phyloP scores from a whole-genome alignment of 805 yeast species.

The Candida ovalis region DNA sequence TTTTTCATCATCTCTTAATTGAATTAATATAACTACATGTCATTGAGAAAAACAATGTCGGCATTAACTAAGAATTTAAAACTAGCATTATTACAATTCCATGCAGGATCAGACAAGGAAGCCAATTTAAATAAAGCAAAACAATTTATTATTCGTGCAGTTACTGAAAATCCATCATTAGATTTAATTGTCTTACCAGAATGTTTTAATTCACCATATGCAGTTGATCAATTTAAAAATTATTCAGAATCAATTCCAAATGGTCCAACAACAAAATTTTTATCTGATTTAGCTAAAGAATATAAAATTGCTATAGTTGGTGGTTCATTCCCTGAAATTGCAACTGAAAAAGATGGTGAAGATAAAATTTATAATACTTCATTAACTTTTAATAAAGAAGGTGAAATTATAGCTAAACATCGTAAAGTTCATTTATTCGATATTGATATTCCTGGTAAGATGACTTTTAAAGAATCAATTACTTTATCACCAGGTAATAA shows the following conservation, averaged over 20 bases:
- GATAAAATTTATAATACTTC: slow-evolving; percentile 68
- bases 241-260: slow-evolving; percentile 85
- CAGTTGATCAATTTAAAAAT: slow-evolving; percentile 78
- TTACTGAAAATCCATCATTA: slow-evolving; percentile 46
- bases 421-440: slow-evolving; percentile 91
- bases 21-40: slow-evolving; percentile 27
- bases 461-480: slow-evolving; percentile 78
- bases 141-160: slow-evolving; percentile 60
- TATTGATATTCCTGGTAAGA: slow-evolving; percentile 87
- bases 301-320: slow-evolving; percentile 69
- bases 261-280: slow-evolving; percentile 62
- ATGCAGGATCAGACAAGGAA: slow-evolving; percentile 76
- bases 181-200: slow-evolving; percentile 88
- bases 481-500: slow-evolving; percentile 75
- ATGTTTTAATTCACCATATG: slow-evolving; percentile 94
- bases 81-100: slow-evolving; percentile 81
- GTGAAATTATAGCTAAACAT: slow-evolving; percentile 80
- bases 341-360: slow-evolving; percentile 59
- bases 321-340: slow-evolving; percentile 87
- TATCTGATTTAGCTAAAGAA: slow-evolving; percentile 64
- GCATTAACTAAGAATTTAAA: slow-evolving; percentile 53
- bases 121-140: slow-evolving; percentile 72
- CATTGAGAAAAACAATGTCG: slow-evolving; percentile 14
- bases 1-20: no score
- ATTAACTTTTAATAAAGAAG: slow-evolving; percentile 65